These are phyloP conservation scores for Xylaria flabelliformis DNA, from an alignment of 495 filamentous ascomycete species.

Conservation along the genomic window DNA sequence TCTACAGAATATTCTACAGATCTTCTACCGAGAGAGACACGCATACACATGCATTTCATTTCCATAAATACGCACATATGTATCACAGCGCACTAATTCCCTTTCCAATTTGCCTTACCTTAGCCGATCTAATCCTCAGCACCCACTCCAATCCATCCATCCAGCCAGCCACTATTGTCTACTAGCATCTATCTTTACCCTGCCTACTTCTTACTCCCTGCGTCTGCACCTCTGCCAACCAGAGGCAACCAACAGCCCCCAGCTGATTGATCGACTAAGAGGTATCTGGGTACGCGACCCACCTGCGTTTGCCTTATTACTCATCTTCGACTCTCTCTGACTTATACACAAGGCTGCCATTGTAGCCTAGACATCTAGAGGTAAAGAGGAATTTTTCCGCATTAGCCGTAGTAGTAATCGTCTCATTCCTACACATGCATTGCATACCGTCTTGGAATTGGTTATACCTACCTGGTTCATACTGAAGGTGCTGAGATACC, in stretches of 20 bases:
- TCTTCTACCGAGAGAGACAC: background rate
- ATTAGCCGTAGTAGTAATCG: background rate
- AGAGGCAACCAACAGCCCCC: background rate
- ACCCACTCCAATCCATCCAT: background rate
- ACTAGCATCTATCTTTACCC: background rate
- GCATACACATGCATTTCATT: background rate
- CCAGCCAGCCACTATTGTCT: background rate
- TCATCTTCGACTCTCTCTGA: background rate
- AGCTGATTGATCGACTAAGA: background rate
- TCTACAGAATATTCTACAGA: background rate
- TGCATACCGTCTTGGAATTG: background rate
- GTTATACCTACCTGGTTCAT: background rate
- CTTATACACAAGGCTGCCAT: slow-evolving; percentile 13
- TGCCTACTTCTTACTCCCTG: background rate
- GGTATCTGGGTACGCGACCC: background rate
- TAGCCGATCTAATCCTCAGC: background rate
- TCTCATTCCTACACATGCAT: background rate
- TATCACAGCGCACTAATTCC: background rate
- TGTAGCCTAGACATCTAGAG: background rate
- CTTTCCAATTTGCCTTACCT: background rate
- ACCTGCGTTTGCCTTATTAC: background rate
- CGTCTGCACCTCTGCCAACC: background rate
- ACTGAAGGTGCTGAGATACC: background rate
- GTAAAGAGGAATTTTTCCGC: background rate
- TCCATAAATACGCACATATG: background rate